Percentiles rank a stretch among this genome's conserved stretches.
phyloP scores from a whole-genome alignment of 2,329 filamentous ascomycete genomes.

The Paecilomyces sp. region DNA sequence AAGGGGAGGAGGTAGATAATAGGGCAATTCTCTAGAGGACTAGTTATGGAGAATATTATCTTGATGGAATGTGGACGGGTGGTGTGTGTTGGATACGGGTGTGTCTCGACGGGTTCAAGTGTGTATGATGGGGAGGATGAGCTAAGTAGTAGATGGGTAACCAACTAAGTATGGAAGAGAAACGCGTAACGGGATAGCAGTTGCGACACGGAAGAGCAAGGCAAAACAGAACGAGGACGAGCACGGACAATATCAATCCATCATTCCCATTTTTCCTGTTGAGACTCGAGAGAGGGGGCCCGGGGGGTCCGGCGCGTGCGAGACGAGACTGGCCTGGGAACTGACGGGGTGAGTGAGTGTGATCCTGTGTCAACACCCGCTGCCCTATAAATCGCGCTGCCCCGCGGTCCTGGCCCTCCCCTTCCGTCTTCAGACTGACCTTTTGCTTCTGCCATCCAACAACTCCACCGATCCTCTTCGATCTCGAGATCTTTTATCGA shows the following conservation, averaged over 20 bases:
- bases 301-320: not conserved
- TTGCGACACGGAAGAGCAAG: not conserved
- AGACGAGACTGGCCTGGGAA: not conserved
- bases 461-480: constrained; percentile 1
- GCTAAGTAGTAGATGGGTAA: not conserved
- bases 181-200: not conserved
- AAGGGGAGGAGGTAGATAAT: not conserved
- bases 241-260: not conserved
- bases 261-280: not conserved
- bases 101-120: not conserved
- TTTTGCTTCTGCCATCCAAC: not conserved
- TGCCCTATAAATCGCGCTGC: constrained; percentile 36
- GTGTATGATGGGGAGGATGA: not conserved
- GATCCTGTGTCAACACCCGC: constrained; percentile 36
- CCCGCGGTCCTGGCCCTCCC: constrained; percentile 29
- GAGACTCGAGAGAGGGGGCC: not conserved
- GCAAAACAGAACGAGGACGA: not conserved
- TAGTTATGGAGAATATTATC: not conserved
- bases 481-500: constrained; percentile 1
- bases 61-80: not conserved
- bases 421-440: constrained; percentile 10
- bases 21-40: not conserved
- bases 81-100: not conserved
- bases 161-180: not conserved
- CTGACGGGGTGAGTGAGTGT: constrained; percentile 9